Evolutionary conservation across 441 rosid genomes (phyloP).

Genomic region (Lepidium campestre): DNA sequence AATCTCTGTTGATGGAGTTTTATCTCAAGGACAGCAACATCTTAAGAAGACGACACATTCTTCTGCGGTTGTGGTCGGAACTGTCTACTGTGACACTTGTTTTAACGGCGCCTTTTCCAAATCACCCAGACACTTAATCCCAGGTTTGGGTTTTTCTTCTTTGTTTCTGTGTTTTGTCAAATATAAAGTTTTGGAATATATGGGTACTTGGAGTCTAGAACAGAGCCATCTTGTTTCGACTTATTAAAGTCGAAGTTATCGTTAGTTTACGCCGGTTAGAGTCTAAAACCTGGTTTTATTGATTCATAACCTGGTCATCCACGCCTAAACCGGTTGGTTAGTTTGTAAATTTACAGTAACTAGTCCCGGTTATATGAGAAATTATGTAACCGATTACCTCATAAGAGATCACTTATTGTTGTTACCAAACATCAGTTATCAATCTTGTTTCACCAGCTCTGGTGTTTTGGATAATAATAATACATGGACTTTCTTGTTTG

Average conservation of each 20-base stretch:
- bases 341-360: too few species aligned
- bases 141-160: slow-evolving; percentile 35
- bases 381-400: too few species aligned
- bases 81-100: slow-evolving; percentile 88
- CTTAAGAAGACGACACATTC: slow-evolving; percentile 33
- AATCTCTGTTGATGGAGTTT: not conserved
- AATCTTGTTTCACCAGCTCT: not conserved
- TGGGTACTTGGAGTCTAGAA: not conserved
- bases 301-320: too few species aligned
- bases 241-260: too few species aligned
- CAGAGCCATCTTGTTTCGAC: not conserved
- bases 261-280: too few species aligned
- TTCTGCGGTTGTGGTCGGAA: slow-evolving; percentile 67
- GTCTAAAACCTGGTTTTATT: too few species aligned
- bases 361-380: too few species aligned
- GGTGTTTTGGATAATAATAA: not conserved
- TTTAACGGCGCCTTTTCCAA: slow-evolving; percentile 51
- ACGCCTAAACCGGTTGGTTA: too few species aligned
- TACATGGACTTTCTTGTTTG: not conserved
- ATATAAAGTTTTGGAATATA: too few species aligned
- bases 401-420: too few species aligned
- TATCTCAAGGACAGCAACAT: slow-evolving; percentile 20
- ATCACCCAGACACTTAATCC: slow-evolving; percentile 52
- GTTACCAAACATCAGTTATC: not conserved
- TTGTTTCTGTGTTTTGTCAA: not conserved